Percentiles rank a stretch among this genome's conserved stretches.
Evolutionary conservation across 257 asterid genomes (phyloP).

Genomic region (Asclepias syriaca): DNA sequence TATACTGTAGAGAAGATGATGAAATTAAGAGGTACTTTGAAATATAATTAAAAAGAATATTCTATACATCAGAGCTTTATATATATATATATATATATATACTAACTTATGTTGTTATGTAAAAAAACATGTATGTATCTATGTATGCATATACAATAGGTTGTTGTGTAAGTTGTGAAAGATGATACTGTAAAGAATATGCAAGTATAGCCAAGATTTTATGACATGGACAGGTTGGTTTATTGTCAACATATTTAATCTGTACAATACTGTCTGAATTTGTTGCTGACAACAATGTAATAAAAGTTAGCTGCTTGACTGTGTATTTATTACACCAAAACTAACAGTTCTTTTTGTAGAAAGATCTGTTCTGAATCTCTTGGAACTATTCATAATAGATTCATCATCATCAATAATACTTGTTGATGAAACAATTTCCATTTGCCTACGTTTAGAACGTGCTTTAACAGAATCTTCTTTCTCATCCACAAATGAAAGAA

Average conservation of each 20-base stretch:
- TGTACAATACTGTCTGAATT: neutral
- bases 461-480: conserved; percentile 38
- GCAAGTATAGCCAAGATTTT: neutral
- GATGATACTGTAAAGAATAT: too few species aligned
- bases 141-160: too few species aligned
- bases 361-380: conserved; percentile 16
- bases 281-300: neutral
- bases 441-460: conserved; percentile 28
- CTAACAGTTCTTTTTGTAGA: neutral
- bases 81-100: neutral
- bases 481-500: conserved; percentile 48
- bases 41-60: conserved; percentile 8
- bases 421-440: conserved; percentile 20
- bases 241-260: too few species aligned
- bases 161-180: neutral
- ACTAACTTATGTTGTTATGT: neutral
- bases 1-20: conserved; percentile 54
- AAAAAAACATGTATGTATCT: conserved; percentile 12
- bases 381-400: conserved; percentile 15
- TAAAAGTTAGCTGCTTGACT: neutral
- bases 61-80: neutral
- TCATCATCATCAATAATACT: conserved; percentile 18
- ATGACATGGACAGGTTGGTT: neutral
- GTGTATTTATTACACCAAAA: neutral
- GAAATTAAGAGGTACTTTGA: conserved; percentile 62